Percentiles rank a stretch among this genome's conserved stretches.
These are phyloP conservation scores for Tolypocladium amazonense DNA, from an alignment of 2,329 filamentous ascomycete genomes.

Conservation along the genomic window DNA sequence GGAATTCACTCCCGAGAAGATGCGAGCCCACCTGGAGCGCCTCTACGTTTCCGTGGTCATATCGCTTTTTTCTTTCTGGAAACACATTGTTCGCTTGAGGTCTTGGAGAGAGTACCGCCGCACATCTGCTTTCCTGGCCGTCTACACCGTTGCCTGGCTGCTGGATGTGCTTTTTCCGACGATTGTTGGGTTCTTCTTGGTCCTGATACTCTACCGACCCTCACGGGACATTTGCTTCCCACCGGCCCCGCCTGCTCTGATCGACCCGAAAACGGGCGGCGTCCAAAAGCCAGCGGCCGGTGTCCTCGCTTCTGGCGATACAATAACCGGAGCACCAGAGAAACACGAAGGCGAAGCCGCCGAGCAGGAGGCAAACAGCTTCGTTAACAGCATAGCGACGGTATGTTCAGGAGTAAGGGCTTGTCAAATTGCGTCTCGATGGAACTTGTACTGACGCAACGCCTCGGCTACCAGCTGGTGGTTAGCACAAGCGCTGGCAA, in stretches of 20 bases:
- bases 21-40: conserved; percentile 66
- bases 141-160: conserved; percentile 57
- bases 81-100: conserved; percentile 65
- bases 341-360: conserved; percentile 76
- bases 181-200: conserved; percentile 46
- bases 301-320: conserved; percentile 64
- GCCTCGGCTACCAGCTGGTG: conserved; percentile 42
- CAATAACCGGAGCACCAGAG: conserved; percentile 71
- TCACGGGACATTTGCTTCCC: conserved; percentile 59
- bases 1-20: conserved; percentile 75
- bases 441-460: conserved; percentile 20
- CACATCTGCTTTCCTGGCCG: conserved; percentile 49
- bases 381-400: conserved; percentile 56
- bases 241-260: conserved; percentile 63
- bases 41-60: conserved; percentile 73
- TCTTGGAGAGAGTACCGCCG: conserved; percentile 68
- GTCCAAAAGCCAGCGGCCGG: conserved; percentile 69
- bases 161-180: conserved; percentile 61
- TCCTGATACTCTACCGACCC: conserved; percentile 55
- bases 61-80: conserved; percentile 52
- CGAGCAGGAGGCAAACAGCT: conserved; percentile 72
- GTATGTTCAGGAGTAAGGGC: conserved; percentile 14
- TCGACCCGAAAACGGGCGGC: conserved; percentile 58
- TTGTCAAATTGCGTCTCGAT: neutral
- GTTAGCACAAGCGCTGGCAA: conserved; percentile 68